Evolutionary conservation across 2,329 filamentous ascomycete genomes (phyloP), one percentile per base, ranked within the genome.

Genomic region (Ceratocystis ficicola): DNA sequence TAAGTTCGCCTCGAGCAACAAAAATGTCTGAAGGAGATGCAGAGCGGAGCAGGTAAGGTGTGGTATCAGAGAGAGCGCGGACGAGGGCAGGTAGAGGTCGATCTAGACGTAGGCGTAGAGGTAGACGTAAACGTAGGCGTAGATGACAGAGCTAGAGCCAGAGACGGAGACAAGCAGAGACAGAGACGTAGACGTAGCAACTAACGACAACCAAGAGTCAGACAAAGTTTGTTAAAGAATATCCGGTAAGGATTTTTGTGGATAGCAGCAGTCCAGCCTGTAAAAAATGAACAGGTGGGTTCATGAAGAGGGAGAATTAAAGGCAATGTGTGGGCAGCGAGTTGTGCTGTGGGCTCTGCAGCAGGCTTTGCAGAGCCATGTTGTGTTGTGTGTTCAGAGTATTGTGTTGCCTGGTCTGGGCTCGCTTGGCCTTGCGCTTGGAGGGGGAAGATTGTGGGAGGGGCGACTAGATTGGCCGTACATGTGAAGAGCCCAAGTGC

Each of bases 141-240:
- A 32, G 30, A 32, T 32, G 36, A 41, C 32, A 12, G 36, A 41
- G 55, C 17, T 15, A 60, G 22, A 36, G 20, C 5, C 10, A 17
- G n/a, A 60, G 30, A 36, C 22, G 55, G 17, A 60, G 25, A n/a
- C 55, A 36, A 32, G 8, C 6, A 17, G 55, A 44, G 32, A 36
- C n/a, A n/a, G 59, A 62, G 59, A 62, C n/a, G 55, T 62, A 22
- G 30, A 62, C 7, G 59, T 28, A 62, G 32, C 32, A 62, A 62
- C 60, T 62, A 46, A 28, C 32, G 60, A 28, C 32, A 25, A 46
- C 7, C 32, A 41, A 44, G 41, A 44, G 60, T 44, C 36, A 62
- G 60, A 62, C 60, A 46, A 25, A 25, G 32, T 44, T 28, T 8
- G 25, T 17, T 17, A 62, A 28, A 25, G 15, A 46, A 41, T 41